These are phyloP conservation scores for Zelopaecilomyces penicillatus DNA, from an alignment of 2,329 filamentous ascomycete genomes.

Conservation along the genomic window DNA sequence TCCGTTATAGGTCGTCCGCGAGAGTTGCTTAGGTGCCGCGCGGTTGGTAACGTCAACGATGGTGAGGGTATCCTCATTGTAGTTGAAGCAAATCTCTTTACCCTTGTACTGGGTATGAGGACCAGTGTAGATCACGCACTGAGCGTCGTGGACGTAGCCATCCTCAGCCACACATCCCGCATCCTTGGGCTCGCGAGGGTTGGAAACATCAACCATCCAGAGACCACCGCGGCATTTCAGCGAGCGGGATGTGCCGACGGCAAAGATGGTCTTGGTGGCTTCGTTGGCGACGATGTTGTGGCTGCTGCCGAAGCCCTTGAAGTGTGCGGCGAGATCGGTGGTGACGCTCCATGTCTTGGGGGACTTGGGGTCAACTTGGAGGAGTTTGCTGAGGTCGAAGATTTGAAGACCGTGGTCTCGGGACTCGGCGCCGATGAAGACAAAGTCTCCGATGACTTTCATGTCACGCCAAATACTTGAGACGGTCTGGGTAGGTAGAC, in stretches of 20 bases:
- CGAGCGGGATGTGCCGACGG: constrained; percentile 32
- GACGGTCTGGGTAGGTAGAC: constrained; percentile 33
- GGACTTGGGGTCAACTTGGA: constrained; percentile 34
- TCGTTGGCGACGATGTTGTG: constrained; percentile 46
- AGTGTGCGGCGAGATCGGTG: constrained; percentile 28
- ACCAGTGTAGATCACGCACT: constrained; percentile 45
- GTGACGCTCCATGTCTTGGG: constrained; percentile 25
- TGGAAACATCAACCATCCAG: constrained; percentile 46
- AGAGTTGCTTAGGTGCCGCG: constrained; percentile 35
- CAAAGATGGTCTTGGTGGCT: constrained; percentile 36
- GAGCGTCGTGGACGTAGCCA: constrained; percentile 44
- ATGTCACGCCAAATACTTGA: constrained; percentile 33
- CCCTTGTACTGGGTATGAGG: constrained; percentile 37
- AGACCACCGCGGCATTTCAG: constrained; percentile 38
- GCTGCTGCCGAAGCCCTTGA: constrained; percentile 30
- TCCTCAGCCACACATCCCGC: constrained; percentile 40
- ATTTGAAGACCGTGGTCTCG: constrained; percentile 51
- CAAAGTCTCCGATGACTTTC: constrained; percentile 28
- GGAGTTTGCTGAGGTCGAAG: constrained; percentile 50
- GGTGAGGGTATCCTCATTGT: constrained; percentile 18
- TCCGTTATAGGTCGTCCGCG: constrained; percentile 44
- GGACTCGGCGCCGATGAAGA: constrained; percentile 36
- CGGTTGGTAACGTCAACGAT: constrained; percentile 43
- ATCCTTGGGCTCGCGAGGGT: constrained; percentile 41
- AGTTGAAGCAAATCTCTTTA: constrained; percentile 16